Conservation (phyloP, 305 asterid species). For the Fraxinus floribunda region DNA sequence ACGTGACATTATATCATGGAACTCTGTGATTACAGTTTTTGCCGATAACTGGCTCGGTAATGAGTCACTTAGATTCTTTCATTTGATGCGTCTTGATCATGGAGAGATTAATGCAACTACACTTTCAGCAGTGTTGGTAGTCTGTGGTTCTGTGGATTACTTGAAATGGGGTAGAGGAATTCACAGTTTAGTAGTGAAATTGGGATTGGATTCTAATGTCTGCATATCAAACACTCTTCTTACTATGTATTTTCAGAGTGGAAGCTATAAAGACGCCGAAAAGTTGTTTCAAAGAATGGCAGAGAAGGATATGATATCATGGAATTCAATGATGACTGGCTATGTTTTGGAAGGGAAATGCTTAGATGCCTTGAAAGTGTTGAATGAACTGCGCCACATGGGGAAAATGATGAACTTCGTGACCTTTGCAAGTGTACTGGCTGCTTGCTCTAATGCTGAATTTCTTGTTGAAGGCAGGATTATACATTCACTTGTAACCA, state of each 20-base stretch:
- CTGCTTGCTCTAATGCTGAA: slow-evolving; percentile 64
- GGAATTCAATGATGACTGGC: slow-evolving; percentile 88
- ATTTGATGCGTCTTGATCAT: slow-evolving; percentile 60
- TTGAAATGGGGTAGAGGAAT: slow-evolving; percentile 71
- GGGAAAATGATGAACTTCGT: slow-evolving; percentile 50
- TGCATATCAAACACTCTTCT: slow-evolving; percentile 69
- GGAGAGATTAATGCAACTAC: slow-evolving; percentile 59
- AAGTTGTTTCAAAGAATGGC: slow-evolving; percentile 51
- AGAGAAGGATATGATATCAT: slow-evolving; percentile 64
- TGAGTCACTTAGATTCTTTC: slow-evolving; percentile 52
- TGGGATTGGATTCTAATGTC: slow-evolving; percentile 58
- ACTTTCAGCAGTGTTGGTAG: slow-evolving; percentile 57
- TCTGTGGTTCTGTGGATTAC: slow-evolving; percentile 44
- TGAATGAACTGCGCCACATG: slow-evolving; percentile 40
- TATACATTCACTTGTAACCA: slow-evolving; percentile 55
- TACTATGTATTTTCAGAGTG: slow-evolving; percentile 65
- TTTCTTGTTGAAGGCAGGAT: slow-evolving; percentile 54
- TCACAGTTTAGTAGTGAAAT: slow-evolving; percentile 70
- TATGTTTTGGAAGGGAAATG: slow-evolving; percentile 55
- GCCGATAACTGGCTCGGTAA: slow-evolving; percentile 46
- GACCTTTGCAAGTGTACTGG: slow-evolving; percentile 68
- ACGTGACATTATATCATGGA: slow-evolving; percentile 76
- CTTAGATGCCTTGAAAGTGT: slow-evolving; percentile 51
- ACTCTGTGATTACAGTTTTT: slow-evolving; percentile 68
- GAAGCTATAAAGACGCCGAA: slow-evolving; percentile 55